Conservation (phyloP, 345 rosid species). For the Mallotus nudiflorus region DNA sequence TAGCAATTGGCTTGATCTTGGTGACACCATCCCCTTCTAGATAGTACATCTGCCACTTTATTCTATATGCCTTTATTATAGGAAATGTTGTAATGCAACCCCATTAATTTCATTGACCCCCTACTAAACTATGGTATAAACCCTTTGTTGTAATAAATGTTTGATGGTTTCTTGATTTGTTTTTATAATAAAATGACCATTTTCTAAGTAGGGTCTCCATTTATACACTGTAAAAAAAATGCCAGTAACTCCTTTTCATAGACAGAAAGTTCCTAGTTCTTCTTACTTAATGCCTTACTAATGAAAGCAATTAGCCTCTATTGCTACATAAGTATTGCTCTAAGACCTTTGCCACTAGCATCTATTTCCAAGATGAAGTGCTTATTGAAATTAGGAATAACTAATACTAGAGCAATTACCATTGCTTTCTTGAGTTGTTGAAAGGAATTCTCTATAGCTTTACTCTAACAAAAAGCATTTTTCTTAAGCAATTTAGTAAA, state of each 20-base stretch:
- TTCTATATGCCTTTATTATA: background rate
- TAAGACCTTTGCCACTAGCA: background rate
- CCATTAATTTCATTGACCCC: background rate
- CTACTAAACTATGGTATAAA: background rate
- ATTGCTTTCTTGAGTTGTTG: background rate
- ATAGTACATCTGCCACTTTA: background rate
- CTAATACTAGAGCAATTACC: background rate
- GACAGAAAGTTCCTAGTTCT: background rate
- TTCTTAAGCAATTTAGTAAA: background rate
- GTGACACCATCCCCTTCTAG: background rate
- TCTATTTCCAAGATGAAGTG: background rate
- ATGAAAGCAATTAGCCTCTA: background rate
- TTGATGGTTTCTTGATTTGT: background rate
- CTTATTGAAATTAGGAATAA: background rate
- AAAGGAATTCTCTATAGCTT: background rate
- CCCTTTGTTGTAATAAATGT: background rate
- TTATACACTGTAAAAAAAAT: background rate
- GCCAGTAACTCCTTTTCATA: background rate
- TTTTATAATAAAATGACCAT: background rate
- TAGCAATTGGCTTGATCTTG: too few species aligned
- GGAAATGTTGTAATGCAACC: background rate
- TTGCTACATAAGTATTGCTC: background rate
- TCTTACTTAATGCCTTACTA: background rate
- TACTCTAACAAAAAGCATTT: background rate
- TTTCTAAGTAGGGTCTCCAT: too few species aligned